phyloP scores from a whole-genome alignment of 1,284 basidiomycete species.

The Microbotryomycetes sp. region DNA sequence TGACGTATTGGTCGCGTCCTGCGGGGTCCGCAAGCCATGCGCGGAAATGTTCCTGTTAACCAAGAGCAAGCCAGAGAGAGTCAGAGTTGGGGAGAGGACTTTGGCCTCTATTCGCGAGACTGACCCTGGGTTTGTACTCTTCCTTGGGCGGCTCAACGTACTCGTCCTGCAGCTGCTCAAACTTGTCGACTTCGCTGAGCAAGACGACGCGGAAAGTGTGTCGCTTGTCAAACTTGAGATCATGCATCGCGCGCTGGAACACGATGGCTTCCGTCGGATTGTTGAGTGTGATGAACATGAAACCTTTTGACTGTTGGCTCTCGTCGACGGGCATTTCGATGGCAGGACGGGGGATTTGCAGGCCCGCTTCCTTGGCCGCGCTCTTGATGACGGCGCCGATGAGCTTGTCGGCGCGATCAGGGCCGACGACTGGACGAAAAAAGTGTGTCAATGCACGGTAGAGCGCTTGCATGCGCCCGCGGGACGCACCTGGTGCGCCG shows the following conservation, averaged over 20 bases:
- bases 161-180: constrained; percentile 68
- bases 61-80: not conserved
- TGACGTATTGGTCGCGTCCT: constrained; percentile 93
- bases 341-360: constrained; percentile 37
- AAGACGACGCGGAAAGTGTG: constrained; percentile 86
- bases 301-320: constrained; percentile 49
- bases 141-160: constrained; percentile 73
- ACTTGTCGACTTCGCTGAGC: constrained; percentile 88
- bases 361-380: constrained; percentile 40
- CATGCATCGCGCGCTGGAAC: constrained; percentile 73
- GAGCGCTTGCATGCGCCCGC: not conserved
- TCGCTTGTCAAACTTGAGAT: constrained; percentile 82
- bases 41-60: constrained; percentile 78
- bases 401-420: constrained; percentile 41
- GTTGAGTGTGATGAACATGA: constrained; percentile 82
- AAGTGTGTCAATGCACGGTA: not conserved
- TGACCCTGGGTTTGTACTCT: constrained; percentile 71
- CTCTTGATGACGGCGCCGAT: constrained; percentile 43
- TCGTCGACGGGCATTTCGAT: constrained; percentile 43
- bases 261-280: constrained; percentile 71
- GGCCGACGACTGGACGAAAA: constrained; percentile 33
- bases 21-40: constrained; percentile 88
- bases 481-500: constrained; percentile 37
- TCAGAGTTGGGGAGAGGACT: too few relatives aligned
- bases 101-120: constrained; percentile 29